Evolutionary conservation across 345 rosid genomes (phyloP), one percentile per base, ranked within the genome.

Genomic region (Acer negundo): DNA sequence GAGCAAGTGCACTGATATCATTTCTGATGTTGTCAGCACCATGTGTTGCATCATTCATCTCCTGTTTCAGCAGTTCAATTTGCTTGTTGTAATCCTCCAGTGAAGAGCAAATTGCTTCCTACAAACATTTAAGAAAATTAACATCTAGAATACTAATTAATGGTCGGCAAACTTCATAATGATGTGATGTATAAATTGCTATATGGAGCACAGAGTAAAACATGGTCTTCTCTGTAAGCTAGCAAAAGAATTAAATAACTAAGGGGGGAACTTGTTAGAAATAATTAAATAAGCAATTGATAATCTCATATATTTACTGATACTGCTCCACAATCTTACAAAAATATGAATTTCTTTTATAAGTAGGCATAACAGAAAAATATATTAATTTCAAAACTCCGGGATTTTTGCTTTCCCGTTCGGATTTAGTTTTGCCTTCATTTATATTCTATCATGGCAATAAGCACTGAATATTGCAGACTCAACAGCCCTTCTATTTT

Each of bases 1-100:
- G 99, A 85, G 99, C 93, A 71, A 96, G 90, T 56, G 98, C 97
- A 82, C 94, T 89, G 58, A 94, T 96, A 84, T 96, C 99, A 78
- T 92, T 96, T 93, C 98, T 88, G 67, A 96, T 96, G 83, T 92
- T 92, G 83, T 96, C 99, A 77, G 99, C 99, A 78, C 99, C 98
- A 84, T 92, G 99, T 38, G 99, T 96, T 67, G 99, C 98, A 81
- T 96, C 97, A 84, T 96, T 91, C 99, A 96, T 96, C 87, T 96
- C 99, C 81, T 96, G 83, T 86, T 96, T 96, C 80, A 96, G 78
- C 74, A 84, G 84, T 85, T 94, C 97, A 51, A 96, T 96, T 89
- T 96, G 98, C 90, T 87, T 94, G 89, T 93, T 96, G 86, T 96
- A 96, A 78, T 96, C 99, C 81, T 96, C 98, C 59, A 96, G 82